Conservation (phyloP, 768 basidiomycete genomes). For the Russula virescens region DNA sequence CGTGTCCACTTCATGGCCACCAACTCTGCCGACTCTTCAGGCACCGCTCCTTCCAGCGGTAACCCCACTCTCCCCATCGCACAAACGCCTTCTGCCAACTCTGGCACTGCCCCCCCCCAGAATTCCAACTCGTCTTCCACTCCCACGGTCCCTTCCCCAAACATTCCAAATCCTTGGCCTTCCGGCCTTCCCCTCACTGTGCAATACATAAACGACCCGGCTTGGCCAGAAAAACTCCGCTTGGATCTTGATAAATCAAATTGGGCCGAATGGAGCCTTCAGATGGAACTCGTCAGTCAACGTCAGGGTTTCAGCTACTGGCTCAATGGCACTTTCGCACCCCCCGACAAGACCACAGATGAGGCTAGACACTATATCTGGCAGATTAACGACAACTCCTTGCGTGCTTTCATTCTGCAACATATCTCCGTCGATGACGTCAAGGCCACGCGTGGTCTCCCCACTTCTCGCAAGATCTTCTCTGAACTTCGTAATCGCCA, state of each 20-base stretch:
- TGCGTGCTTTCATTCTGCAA: background rate
- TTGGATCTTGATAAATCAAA: background rate
- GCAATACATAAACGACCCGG: background rate
- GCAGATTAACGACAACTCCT: background rate
- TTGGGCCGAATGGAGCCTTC: background rate
- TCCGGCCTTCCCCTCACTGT: background rate
- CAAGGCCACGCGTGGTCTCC: too few relatives aligned
- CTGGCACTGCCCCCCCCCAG: too few relatives aligned
- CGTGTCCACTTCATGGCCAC: too few relatives aligned
- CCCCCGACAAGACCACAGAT: background rate
- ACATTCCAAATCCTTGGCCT: too few relatives aligned
- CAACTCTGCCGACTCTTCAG: too few relatives aligned
- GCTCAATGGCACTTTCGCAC: background rate
- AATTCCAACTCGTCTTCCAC: too few relatives aligned
- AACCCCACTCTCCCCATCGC: too few relatives aligned
- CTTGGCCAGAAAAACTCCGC: background rate
- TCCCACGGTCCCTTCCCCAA: too few relatives aligned
- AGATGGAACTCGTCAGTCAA: too few relatives aligned
- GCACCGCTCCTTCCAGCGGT: too few relatives aligned
- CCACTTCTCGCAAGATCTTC: background rate
- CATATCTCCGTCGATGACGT: background rate
- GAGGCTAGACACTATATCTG: background rate
- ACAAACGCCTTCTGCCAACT: too few relatives aligned
- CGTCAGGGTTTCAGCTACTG: background rate
- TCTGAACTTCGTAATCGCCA: too few relatives aligned